Evolutionary conservation across 2,329 filamentous ascomycete species (phyloP).

Genomic region (Blastomyces gilchristii): DNA sequence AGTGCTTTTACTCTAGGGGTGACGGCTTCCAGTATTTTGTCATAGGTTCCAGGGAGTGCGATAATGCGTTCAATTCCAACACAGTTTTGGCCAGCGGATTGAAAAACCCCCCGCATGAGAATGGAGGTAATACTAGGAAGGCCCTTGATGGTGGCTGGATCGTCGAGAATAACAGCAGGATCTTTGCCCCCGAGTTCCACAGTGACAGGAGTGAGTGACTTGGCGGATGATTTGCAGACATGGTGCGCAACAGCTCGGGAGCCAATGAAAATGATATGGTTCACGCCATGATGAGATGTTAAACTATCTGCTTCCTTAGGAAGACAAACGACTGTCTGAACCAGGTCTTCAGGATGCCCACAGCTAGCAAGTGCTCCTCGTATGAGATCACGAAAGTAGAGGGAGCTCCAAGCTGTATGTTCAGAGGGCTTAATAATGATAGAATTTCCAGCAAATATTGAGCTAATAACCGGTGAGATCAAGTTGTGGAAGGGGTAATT

Average conservation of each 20-base stretch:
- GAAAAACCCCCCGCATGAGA: conserved; percentile 85
- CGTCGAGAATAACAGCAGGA: conserved; percentile 79
- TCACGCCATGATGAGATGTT: conserved; percentile 72
- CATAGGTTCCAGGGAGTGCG: conserved; percentile 65
- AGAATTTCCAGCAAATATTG: conserved; percentile 82
- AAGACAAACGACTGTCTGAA: conserved; percentile 83
- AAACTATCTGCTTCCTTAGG: conserved; percentile 70
- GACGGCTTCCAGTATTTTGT: conserved; percentile 58
- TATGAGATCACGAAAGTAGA: conserved; percentile 70
- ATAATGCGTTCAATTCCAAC: conserved; percentile 93
- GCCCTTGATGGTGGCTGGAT: conserved; percentile 46
- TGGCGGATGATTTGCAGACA: conserved; percentile 77
- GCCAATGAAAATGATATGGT: conserved; percentile 93
- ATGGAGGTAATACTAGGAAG: conserved; percentile 67
- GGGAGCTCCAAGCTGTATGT: conserved; percentile 84
- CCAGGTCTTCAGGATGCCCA: conserved; percentile 68
- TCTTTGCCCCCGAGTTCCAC: conserved; percentile 95
- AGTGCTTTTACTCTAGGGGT: conserved; percentile 63
- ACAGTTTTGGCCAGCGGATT: conserved; percentile 93
- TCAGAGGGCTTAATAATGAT: conserved; percentile 92
- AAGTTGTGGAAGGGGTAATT: conserved; percentile 97
- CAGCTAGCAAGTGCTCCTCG: conserved; percentile 70
- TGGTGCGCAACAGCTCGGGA: conserved; percentile 76
- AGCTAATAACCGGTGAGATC: conserved; percentile 79
- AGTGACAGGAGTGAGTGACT: conserved; percentile 73